phyloP scores from a whole-genome alignment of 2,329 filamentous ascomycete genomes.

The Bipolaris zeicola region DNA sequence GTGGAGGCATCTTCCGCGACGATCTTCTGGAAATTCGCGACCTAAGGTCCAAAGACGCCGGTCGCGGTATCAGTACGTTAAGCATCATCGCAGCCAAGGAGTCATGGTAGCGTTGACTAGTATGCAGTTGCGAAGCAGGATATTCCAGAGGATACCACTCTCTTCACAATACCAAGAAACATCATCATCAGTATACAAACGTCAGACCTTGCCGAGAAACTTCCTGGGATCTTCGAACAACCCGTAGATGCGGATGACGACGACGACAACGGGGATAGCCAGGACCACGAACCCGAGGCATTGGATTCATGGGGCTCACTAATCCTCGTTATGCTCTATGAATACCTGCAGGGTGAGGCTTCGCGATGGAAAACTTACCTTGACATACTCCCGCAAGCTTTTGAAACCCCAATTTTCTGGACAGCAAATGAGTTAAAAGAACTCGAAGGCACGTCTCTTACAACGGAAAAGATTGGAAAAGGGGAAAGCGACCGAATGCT shows the following conservation, averaged over 20 bases:
- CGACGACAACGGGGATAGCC: constrained; percentile 20
- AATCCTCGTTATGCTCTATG: constrained; percentile 30
- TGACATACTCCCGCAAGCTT: constrained; percentile 24
- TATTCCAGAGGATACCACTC: constrained; percentile 23
- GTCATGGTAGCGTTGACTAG: background rate
- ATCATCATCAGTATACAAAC: constrained; percentile 31
- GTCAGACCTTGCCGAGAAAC: constrained; percentile 20
- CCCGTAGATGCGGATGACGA: constrained; percentile 17
- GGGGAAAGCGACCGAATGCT: constrained; percentile 27
- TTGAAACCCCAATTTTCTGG: constrained; percentile 35
- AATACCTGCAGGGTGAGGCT: constrained; percentile 24
- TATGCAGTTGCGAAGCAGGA: constrained; percentile 21
- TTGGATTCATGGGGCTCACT: constrained; percentile 30
- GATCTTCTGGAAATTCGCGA: constrained; percentile 30
- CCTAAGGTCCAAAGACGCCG: constrained; percentile 25
- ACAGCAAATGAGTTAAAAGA: constrained; percentile 25
- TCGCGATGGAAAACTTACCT: constrained; percentile 33
- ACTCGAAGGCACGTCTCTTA: constrained; percentile 26
- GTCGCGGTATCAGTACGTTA: constrained; percentile 29
- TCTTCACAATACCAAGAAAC: constrained; percentile 29
- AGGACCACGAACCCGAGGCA: constrained; percentile 19
- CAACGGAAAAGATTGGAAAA: constrained; percentile 29
- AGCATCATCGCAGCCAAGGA: accelerated
- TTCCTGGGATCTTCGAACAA: constrained; percentile 25
- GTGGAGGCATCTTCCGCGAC: constrained; percentile 27